phyloP scores from a whole-genome alignment of 78 protist genomes.

The Dictyostelium purpureum region DNA sequence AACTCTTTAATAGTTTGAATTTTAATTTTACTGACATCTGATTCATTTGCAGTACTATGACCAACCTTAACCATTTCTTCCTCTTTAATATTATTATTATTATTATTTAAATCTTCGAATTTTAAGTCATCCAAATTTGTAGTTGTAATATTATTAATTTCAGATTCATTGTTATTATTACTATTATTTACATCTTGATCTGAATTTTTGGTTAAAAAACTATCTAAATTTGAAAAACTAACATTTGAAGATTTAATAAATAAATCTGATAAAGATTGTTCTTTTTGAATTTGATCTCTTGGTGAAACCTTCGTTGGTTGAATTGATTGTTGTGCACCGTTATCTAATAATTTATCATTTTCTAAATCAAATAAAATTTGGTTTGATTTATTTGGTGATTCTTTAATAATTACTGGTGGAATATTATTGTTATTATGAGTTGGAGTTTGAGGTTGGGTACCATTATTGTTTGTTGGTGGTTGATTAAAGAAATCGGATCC shows the following conservation, averaged over 20 bases:
- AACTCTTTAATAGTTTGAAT: slow-evolving; percentile 41
- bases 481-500: slow-evolving; percentile 51
- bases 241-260: not conserved
- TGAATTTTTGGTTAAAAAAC: not conserved
- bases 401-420: not conserved
- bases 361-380: not conserved
- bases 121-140: not conserved
- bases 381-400: not conserved
- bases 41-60: not conserved
- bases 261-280: slow-evolving; percentile 16
- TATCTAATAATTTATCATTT: not conserved
- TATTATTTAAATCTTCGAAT: not conserved
- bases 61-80: not conserved
- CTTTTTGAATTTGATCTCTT: not conserved
- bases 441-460: not conserved
- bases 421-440: not conserved
- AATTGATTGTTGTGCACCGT: not conserved
- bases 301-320: not conserved
- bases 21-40: not conserved
- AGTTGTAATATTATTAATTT: too few species aligned
- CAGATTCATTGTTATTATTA: not conserved
- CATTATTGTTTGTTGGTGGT: not conserved
- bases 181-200: not conserved
- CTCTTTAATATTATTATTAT: not conserved
- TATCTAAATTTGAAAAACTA: not conserved